Percentiles rank a stretch among this genome's conserved stretches.
Evolutionary conservation across 176 grass and related monocot species (phyloP).

Genomic region (Pontederia paniculata): DNA sequence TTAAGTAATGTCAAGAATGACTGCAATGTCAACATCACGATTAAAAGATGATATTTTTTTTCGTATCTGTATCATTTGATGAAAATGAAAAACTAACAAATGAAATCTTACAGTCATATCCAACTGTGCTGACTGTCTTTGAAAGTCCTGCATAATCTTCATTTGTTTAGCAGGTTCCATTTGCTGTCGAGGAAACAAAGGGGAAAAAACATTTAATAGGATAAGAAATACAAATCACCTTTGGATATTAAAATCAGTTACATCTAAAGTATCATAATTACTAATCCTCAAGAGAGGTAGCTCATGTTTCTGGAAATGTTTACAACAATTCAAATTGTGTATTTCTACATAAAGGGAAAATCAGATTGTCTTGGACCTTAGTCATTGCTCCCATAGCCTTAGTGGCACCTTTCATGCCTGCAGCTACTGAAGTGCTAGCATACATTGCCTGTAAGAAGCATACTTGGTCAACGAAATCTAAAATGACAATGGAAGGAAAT

Average conservation of each 20-base stretch:
- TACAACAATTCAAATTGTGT: background rate
- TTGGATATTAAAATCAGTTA: background rate
- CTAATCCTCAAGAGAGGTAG: no score
- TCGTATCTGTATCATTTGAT: background rate
- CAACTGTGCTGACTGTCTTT: slow-evolving; percentile 84
- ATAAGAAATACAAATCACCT: slow-evolving; percentile 13
- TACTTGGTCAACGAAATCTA: slow-evolving; percentile 8
- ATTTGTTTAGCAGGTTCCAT: slow-evolving; percentile 88
- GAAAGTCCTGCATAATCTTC: slow-evolving; percentile 93
- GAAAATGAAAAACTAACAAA: background rate
- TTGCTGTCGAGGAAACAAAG: slow-evolving; percentile 40
- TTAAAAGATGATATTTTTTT: background rate
- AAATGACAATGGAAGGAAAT: slow-evolving; percentile 18
- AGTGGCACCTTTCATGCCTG: slow-evolving; percentile 72
- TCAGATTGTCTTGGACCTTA: slow-evolving; percentile 41
- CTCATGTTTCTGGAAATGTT: no score
- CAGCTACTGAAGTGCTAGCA: slow-evolving; percentile 81
- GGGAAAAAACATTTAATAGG: slow-evolving; percentile 9
- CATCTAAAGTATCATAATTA: no score
- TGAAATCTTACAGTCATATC: slow-evolving; percentile 56
- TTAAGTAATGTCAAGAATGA: background rate
- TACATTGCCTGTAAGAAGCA: slow-evolving; percentile 57
- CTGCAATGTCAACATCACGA: background rate
- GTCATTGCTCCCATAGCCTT: slow-evolving; percentile 90
- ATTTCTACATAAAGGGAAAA: background rate